Base-by-base conservation (phyloP, 2,329 filamentous ascomycete species). In the Claviceps digitariae region DNA sequence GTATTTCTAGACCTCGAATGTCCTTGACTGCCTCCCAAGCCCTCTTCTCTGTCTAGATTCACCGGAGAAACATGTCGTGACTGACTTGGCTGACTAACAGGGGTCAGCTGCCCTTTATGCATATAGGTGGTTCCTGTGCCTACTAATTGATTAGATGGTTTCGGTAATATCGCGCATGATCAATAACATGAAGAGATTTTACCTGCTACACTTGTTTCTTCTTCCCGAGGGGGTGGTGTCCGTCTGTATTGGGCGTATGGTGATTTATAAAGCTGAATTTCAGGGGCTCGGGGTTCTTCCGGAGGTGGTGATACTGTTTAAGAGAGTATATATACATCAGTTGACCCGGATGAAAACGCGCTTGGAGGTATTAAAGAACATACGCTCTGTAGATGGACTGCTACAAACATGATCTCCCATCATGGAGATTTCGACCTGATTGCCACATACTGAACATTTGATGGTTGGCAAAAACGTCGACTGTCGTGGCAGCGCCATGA, bases 321-420 rank as follows among this genome's bases (percentile, higher is more conserved):
- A 36, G 6, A 41, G 10, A 34, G 31, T 34, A 25, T 25, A n/a
- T 10, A 29, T 13, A n/a, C 6, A 21, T 53, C n/a, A 46, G 23
- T 45, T 34, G 27, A 8, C 8, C 25, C 4, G 15, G 31, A 52
- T 47, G 38, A 2, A 2, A 27, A 25, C 34, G 23, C 36, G 21
- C 12, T 31, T 20, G 9, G 36, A 20, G 15, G 9, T 34, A 2
- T 25, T 25, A 17, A 20, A 13, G 20, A 41, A 48, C 65, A 59
- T 67, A 74, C 78, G 66, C 62, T 77, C 76, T 62, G 72, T 70
- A 69, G 73, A 64, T 56, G 70, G 64, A 55, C 67, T 71, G 47
- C 67, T 67, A 67, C 90, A 95, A 56, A 87, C 67, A 72, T 95
- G 90, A 57, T 94, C 88, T 57, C 87, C 88, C 84, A 95, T 86